Evolutionary conservation across 108 stramenopile species (phyloP).

Genomic region (Epipyxis sp.): DNA sequence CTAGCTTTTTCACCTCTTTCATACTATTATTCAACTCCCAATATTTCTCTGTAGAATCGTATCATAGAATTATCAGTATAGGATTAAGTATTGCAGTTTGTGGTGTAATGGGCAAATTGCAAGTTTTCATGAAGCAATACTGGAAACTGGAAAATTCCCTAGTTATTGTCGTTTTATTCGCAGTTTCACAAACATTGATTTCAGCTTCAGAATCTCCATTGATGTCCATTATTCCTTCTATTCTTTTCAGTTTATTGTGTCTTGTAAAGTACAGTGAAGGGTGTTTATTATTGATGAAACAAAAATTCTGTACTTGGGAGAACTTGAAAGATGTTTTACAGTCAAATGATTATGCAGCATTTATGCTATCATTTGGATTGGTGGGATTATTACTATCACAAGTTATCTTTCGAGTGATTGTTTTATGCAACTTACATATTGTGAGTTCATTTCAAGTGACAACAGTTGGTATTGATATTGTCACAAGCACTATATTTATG

Average conservation of each 20-base stretch:
- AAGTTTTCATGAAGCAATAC: not conserved
- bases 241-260: not conserved
- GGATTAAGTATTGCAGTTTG: not conserved
- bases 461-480: not conserved
- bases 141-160: not conserved
- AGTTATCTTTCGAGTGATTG: not conserved
- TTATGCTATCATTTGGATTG: not conserved
- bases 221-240: not conserved
- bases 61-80: not conserved
- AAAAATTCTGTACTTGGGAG: not conserved
- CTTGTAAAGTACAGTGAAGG: not conserved
- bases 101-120: conserved; percentile 8
- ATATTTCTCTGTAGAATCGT: no score
- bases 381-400: not conserved
- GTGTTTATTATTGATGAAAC: not conserved
- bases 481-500: no score
- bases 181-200: not conserved
- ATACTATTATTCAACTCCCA: not conserved
- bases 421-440: not conserved
- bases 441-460: not conserved
- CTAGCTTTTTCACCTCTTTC: not conserved
- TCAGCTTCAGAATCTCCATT: no score
- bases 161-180: not conserved
- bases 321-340: not conserved
- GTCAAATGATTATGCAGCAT: no score